Evolutionary conservation across 495 filamentous ascomycete genomes (phyloP).

Genomic region (Gamarada debralockiae): DNA sequence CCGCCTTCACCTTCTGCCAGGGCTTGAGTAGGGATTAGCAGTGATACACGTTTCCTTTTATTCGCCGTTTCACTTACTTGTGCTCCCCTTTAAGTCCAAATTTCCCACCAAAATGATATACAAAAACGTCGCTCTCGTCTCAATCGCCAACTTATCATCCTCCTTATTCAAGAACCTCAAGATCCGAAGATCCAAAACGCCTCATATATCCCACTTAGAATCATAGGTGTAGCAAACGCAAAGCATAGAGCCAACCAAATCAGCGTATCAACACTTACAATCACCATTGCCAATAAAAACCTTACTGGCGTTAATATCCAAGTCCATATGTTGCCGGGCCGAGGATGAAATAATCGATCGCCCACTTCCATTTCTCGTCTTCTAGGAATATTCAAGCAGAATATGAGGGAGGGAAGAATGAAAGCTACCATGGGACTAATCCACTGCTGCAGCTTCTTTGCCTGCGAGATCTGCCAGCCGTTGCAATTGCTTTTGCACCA

Average conservation of each 20-base stretch:
- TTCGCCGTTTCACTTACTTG: not conserved
- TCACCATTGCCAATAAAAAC: not conserved
- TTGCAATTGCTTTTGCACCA: constrained; percentile 19
- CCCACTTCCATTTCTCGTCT: no score
- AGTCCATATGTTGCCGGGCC: no score
- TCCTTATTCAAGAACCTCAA: constrained; percentile 17
- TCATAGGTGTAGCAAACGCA: constrained; percentile 33
- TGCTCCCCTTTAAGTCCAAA: not conserved
- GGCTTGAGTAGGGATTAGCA: no score
- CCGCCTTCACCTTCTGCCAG: no score
- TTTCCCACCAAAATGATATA: no score
- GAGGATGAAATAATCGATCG: no score
- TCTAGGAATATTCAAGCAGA: constrained; percentile 19
- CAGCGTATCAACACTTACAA: constrained; percentile 32
- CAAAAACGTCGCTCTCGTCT: no score
- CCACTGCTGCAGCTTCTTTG: constrained; percentile 14
- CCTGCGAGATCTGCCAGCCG: constrained; percentile 14
- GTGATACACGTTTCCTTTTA: not conserved
- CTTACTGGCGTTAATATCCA: no score
- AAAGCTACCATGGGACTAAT: constrained; percentile 19
- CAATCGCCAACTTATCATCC: not conserved
- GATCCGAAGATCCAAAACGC: constrained; percentile 34
- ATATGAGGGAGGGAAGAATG: constrained; percentile 24
- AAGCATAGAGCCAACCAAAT: constrained; percentile 30
- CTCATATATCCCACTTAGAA: constrained; percentile 36